Evolutionary conservation across 1,139 yeast species (phyloP).

Genomic region (Wickerhamomyces sp.): DNA sequence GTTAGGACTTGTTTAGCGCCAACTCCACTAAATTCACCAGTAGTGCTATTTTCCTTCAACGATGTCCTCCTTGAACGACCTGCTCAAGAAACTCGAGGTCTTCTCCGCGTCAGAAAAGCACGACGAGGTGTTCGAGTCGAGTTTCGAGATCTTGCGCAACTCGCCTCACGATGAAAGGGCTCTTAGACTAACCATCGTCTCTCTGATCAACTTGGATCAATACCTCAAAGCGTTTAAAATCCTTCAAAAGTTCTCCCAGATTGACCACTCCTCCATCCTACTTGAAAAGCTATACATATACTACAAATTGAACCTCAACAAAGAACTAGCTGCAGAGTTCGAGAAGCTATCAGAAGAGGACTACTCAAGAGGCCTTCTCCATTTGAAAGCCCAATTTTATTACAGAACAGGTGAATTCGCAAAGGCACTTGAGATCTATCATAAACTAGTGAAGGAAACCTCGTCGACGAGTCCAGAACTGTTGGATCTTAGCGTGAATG

Average conservation of each 20-base stretch:
- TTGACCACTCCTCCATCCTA: conserved; percentile 32
- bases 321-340: conserved; percentile 38
- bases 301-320: conserved; percentile 55
- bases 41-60: too few species aligned
- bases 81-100: conserved; percentile 42
- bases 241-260: conserved; percentile 36
- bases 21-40: too few species aligned
- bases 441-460: conserved; percentile 34
- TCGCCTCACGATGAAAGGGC: conserved; percentile 46
- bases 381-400: conserved; percentile 77
- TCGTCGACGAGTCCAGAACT: conserved; percentile 28
- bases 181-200: conserved; percentile 56
- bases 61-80: conserved; percentile 30
- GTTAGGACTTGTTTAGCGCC: too few species aligned
- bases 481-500: conserved; percentile 64
- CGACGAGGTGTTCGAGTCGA: conserved; percentile 39
- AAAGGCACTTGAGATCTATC: conserved; percentile 52
- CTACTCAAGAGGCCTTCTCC: conserved; percentile 50
- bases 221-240: conserved; percentile 52
- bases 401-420: conserved; percentile 60
- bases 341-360: conserved; percentile 25
- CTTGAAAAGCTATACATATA: conserved; percentile 65
- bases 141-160: conserved; percentile 36
- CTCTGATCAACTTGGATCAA: conserved; percentile 68
- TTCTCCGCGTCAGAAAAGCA: conserved; percentile 42